Evolutionary conservation across 495 filamentous ascomycete genomes (phyloP).

Genomic region (Aspergillus sclerotiicarbonarius): DNA sequence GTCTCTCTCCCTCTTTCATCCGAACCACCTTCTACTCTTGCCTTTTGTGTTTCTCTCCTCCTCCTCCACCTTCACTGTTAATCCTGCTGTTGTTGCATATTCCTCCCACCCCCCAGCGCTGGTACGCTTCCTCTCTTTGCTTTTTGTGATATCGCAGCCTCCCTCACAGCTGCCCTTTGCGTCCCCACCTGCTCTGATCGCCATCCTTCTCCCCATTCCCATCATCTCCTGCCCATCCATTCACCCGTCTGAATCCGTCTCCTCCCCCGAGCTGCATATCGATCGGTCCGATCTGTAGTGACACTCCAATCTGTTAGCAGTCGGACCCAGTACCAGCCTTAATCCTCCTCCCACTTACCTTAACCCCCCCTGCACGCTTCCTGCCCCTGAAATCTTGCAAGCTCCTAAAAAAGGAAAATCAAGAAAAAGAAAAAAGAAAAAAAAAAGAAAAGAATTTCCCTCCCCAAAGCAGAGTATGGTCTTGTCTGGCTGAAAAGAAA

Average conservation of each 20-base stretch:
- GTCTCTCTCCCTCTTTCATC: not conserved
- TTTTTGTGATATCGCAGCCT: slow-evolving; percentile 9
- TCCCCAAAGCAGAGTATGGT: slow-evolving; percentile 30
- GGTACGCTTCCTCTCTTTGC: slow-evolving; percentile 19
- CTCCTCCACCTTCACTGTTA: not conserved
- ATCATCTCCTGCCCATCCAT: not conserved
- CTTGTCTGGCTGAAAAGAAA: slow-evolving; percentile 31
- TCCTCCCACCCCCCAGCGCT: slow-evolving; percentile 12
- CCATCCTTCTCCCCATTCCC: not conserved
- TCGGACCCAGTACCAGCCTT: slow-evolving; percentile 10
- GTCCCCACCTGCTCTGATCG: slow-evolving; percentile 17
- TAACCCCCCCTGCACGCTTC: slow-evolving; percentile 8
- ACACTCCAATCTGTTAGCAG: slow-evolving; percentile 15
- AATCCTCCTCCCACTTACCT: not conserved
- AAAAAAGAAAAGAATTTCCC: too few species aligned
- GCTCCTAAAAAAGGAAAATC: slow-evolving; percentile 3
- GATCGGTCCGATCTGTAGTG: slow-evolving; percentile 17
- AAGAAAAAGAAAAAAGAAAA: slow-evolving; percentile 1
- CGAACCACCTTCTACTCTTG: not conserved
- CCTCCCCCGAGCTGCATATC: slow-evolving; percentile 21
- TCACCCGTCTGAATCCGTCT: slow-evolving; percentile 12
- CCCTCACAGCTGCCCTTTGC: slow-evolving; percentile 16
- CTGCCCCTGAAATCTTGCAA: slow-evolving; percentile 1
- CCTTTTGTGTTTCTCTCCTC: slow-evolving; percentile 13
- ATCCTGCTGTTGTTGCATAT: not conserved